Evolutionary conservation across 1,284 basidiomycete species (phyloP), one percentile per base, ranked within the genome.

Genomic region (Coniferiporia weirii): DNA sequence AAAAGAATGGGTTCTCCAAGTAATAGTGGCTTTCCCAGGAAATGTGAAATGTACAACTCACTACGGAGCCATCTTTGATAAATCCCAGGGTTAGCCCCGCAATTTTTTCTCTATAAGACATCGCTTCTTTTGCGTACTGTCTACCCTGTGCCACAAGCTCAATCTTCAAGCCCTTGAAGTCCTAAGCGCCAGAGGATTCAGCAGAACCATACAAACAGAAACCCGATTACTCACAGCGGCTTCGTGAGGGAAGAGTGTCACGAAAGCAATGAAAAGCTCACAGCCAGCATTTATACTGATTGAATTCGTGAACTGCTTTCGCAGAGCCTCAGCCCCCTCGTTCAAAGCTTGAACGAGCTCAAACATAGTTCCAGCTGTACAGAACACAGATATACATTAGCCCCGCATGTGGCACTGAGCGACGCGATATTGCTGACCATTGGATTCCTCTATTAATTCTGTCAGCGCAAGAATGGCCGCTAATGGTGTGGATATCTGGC

Each of bases 1-100:
- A 52, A 27, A 27, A 27, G 2, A 27, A 54, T 54, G 55, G 54
- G 57, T 44, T 47, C 57, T 36, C 48, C 61, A 17, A 47, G 44
- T 40, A 46, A 49, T 49, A 50, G 35, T 55, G 46, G 27, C 45
- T 22, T 54, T 15, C 50, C 17, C 38, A 60, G 17, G 45, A 53
- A 12, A n/a, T 3, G 50, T 20, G 19, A 61, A 49, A 38, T 51
- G 50, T 22, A 19, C 58, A 53, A 75, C 85, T 67, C 71, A 92
- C 93, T 65, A 95, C 89, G 38, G 90, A 91, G 69, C 94, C 93
- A 68, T 98, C 96, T 70, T 92, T 89, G 70, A 98, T 91, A 74
- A 98, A 98, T 52, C 89, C 90, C 56, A 94, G 81, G 20, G 91
- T 86, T n/a, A 95, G 79, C 64, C 90, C 83, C 43, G 93, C 92